phyloP scores from a whole-genome alignment of 192 early-diverging fungal species.

The Gonapodya sp. region DNA sequence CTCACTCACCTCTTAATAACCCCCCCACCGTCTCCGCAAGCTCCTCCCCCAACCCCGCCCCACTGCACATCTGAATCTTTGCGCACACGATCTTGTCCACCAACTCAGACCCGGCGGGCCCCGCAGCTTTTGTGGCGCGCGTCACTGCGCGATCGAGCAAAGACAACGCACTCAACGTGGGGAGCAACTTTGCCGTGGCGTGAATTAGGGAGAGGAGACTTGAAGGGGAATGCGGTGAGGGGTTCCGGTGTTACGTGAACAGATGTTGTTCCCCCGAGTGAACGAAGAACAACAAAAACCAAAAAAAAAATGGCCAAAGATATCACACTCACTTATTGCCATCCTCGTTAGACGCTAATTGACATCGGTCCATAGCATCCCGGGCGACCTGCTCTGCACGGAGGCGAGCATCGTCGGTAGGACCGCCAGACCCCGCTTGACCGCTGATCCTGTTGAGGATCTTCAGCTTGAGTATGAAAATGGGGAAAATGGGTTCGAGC shows the following conservation, averaged over 20 bases:
- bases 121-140: not conserved
- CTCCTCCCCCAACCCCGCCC: not conserved
- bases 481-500: not conserved
- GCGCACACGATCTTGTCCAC: not conserved
- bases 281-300: no score
- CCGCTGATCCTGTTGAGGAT: not conserved
- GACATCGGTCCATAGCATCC: not conserved
- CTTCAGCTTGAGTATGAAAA: not conserved
- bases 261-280: not conserved
- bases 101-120: not conserved
- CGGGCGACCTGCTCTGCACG: not conserved
- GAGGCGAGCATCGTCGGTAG: not conserved
- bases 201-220: not conserved
- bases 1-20: not conserved
- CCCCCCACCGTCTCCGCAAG: not conserved
- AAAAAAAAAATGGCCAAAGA: not conserved
- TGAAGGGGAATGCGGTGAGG: no score
- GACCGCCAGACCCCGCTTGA: not conserved
- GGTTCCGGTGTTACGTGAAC: no score
- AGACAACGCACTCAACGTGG: not conserved
- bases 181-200: not conserved
- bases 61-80: not conserved
- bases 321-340: not conserved
- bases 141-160: not conserved
- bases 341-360: not conserved